Base-by-base conservation (phyloP, 805 yeast species). In the Nematodospora valgi region DNA sequence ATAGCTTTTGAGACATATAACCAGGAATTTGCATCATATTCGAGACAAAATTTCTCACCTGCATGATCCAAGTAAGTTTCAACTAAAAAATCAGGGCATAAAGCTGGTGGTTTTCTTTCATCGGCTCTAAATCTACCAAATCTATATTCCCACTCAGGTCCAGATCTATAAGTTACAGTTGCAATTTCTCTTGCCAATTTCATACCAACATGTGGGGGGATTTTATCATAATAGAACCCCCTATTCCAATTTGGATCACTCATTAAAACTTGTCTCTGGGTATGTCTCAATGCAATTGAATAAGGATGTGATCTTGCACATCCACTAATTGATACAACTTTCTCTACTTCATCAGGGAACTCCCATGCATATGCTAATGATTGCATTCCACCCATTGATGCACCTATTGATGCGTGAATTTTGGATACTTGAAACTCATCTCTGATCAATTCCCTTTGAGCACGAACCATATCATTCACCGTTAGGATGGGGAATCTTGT, bases 321-420 rank as follows among this genome's bases (percentile, higher is more conserved):
- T 3, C 95, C 96, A 27, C 91, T 81, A 19, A 89, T 85, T n/a
- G 86, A 74, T 1, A 87, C 76, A 2, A 89, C 71, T 35, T 82
- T 79, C 5, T 72, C 74, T 3, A 88, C 96, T 37, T 70, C 74
- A 31, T 82, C 80, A 1, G 94, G 84, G 49, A 84, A 89, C 51
- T 84, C 95, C 54, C 78, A 73, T 1, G 87, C 95, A 57, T 79
- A 86, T 0, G 96, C 95, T 37, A 89, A 69, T 6, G 91, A 80
- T 62, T 88, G 96, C 96, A 89, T 87, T n/a, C 96, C 97, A n/a
- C 97, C 97, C 94, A 89, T 86, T 0, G 95, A 86, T 2, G 95
- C 81, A 5, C 97, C 97, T 6, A 89, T 78, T 2, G 86, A 75
- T 2, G 95, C 95, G 56, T 78, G 76, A 17, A 89, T 60, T 53